A percentile compares a stretch with the other conserved stretches of the same genome.
Evolutionary conservation across 208 protist species (phyloP).

Genomic region (Tritrichomonas foetus): DNA sequence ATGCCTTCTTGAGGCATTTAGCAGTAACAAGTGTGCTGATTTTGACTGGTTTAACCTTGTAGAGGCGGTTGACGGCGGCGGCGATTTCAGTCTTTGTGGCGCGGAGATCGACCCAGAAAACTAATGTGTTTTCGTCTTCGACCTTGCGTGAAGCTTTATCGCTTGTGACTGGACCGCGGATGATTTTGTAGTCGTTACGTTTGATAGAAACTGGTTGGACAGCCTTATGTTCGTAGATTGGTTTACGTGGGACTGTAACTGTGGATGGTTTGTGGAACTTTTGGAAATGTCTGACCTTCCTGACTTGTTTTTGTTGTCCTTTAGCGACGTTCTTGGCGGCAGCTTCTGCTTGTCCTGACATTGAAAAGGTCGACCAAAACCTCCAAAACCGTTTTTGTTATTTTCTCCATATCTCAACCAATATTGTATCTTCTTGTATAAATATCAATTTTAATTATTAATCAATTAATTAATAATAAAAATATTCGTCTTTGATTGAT

Average conservation of each 20-base stretch:
- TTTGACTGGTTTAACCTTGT: constrained; percentile 27
- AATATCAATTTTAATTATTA: too few relatives aligned
- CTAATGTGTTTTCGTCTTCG: constrained; percentile 33
- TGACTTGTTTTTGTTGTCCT: constrained; percentile 12
- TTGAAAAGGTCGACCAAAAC: background rate
- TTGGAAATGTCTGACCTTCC: background rate
- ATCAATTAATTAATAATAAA: too few relatives aligned
- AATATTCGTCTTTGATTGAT: too few relatives aligned
- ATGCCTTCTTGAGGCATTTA: constrained; percentile 36
- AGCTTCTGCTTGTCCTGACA: background rate
- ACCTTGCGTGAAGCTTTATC: constrained; percentile 16
- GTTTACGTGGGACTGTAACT: background rate
- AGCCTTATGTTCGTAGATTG: background rate
- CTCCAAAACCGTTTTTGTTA: too few relatives aligned
- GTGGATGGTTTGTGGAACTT: background rate
- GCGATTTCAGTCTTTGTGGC: constrained; percentile 26
- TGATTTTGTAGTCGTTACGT: background rate
- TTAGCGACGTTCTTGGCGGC: background rate
- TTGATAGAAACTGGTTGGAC: background rate
- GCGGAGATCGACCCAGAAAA: background rate
- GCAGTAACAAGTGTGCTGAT: background rate
- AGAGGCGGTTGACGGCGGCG: background rate
- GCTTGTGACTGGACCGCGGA: background rate
- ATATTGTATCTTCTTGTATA: too few relatives aligned
- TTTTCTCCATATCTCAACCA: too few relatives aligned